These are phyloP conservation scores for Penicillium bovifimosum DNA, from an alignment of 495 filamentous ascomycete species.

Conservation along the genomic window DNA sequence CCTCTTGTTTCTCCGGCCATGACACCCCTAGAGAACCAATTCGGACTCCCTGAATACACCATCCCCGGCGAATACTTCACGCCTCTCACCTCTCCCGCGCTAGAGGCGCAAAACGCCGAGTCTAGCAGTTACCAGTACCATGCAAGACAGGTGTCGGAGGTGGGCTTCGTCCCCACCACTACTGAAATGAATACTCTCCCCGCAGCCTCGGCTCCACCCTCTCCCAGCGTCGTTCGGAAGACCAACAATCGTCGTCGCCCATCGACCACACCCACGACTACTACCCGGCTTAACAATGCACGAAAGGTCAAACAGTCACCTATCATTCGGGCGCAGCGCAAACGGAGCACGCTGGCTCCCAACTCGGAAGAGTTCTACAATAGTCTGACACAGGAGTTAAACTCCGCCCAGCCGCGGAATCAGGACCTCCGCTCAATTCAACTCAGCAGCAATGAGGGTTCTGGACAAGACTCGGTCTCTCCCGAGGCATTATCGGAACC, in stretches of 20 bases:
- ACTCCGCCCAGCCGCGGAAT: conserved; percentile 24
- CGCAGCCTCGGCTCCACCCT: conserved; percentile 28
- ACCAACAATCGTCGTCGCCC: conserved; percentile 30
- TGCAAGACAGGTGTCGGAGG: conserved; percentile 31
- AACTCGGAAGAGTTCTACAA: conserved; percentile 48
- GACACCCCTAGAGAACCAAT: conserved; percentile 82
- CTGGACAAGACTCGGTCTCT: conserved; percentile 63
- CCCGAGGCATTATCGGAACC: conserved; percentile 64
- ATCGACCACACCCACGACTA: conserved; percentile 34
- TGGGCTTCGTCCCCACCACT: conserved; percentile 43
- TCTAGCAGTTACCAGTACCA: conserved; percentile 32
- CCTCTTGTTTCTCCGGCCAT: conserved; percentile 93
- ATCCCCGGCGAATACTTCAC: conserved; percentile 89
- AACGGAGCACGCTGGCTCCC: conserved; percentile 46
- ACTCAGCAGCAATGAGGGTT: conserved; percentile 51
- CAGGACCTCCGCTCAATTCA: conserved; percentile 34
- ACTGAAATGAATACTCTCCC: conserved; percentile 42
- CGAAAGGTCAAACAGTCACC: conserved; percentile 73
- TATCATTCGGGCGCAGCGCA: conserved; percentile 67
- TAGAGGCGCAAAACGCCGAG: conserved; percentile 69
- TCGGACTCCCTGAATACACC: conserved; percentile 73
- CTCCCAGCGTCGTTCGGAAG: conserved; percentile 29
- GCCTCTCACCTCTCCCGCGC: conserved; percentile 84
- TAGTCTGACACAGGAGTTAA: conserved; percentile 29
- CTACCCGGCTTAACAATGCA: conserved; percentile 35